phyloP scores from a whole-genome alignment of 2,329 filamentous ascomycete species.

The Pseudogymnoascus verrucosus region DNA sequence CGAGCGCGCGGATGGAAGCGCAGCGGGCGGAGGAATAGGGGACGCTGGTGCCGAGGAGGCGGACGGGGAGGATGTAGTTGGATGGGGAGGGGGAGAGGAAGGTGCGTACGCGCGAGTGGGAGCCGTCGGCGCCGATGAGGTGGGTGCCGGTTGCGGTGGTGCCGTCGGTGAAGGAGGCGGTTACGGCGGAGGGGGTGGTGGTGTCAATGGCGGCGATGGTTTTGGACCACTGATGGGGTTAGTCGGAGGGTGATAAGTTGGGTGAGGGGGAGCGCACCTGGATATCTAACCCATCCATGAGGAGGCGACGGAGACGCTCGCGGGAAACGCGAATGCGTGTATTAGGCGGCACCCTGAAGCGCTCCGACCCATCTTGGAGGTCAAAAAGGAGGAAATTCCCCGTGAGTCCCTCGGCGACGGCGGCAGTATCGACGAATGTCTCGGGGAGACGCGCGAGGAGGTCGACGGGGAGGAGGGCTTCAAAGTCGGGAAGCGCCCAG shows the following conservation, averaged over 20 bases:
- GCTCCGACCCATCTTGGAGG: conserved; percentile 40
- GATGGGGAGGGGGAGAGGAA: conserved; percentile 30
- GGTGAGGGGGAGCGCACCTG: conserved; percentile 29
- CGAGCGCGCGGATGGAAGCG: conserved; percentile 36
- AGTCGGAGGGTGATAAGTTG: not conserved
- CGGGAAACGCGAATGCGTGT: conserved; percentile 41
- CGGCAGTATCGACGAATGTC: conserved; percentile 45
- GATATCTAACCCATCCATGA: conserved; percentile 40
- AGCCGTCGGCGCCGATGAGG: conserved; percentile 44
- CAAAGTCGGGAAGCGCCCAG: conserved; percentile 49
- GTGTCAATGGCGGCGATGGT: conserved; percentile 28
- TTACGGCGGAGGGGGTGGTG: conserved; percentile 28
- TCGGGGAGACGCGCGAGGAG: conserved; percentile 39
- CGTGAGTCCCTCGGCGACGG: conserved; percentile 38
- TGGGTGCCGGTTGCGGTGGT: conserved; percentile 34
- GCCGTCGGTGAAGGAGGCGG: conserved; percentile 40
- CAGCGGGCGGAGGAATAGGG: conserved; percentile 35
- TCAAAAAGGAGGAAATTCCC: conserved; percentile 50
- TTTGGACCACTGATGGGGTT: conserved; percentile 33
- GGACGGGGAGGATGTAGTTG: conserved; percentile 36
- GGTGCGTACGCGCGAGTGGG: conserved; percentile 36
- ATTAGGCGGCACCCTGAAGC: conserved; percentile 37
- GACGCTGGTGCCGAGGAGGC: conserved; percentile 40
- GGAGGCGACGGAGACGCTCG: conserved; percentile 36
- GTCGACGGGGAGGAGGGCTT: conserved; percentile 41